Conservation (phyloP, 2,329 filamentous ascomycete genomes). For the Shiraia bambusicola region DNA sequence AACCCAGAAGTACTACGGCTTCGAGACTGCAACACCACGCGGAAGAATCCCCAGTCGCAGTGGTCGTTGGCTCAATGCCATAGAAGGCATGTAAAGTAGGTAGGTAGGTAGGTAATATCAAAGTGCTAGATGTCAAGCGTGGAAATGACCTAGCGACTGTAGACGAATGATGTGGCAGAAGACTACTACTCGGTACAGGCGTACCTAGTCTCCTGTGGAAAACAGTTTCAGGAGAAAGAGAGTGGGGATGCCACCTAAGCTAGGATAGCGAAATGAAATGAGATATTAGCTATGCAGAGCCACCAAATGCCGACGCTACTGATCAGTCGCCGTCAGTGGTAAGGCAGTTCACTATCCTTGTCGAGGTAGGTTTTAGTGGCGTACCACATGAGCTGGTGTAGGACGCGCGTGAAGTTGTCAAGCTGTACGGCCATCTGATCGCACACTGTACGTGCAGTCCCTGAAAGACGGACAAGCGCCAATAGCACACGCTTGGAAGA, state of each 20-base stretch:
- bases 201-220: constrained; percentile 7
- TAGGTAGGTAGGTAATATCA: background rate
- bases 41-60: no score
- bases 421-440: constrained; percentile 24
- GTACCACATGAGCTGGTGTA: constrained; percentile 23
- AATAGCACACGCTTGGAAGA: background rate
- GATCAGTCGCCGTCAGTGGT: constrained; percentile 1
- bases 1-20: no score
- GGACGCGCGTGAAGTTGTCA: constrained; percentile 25
- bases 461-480: constrained; percentile 5
- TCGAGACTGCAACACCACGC: no score
- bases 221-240: constrained; percentile 16
- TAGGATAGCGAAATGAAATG: constrained; percentile 20
- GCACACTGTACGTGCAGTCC: constrained; percentile 3
- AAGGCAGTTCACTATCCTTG: constrained; percentile 17
- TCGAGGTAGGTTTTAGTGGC: constrained; percentile 5
- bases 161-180: constrained; percentile 3
- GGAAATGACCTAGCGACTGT: background rate
- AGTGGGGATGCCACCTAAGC: constrained; percentile 31
- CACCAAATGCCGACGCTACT: constrained; percentile 1
- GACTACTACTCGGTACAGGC: no score
- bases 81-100: constrained; percentile 5
- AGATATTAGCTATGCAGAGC: constrained; percentile 4
- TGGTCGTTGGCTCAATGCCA: no score
- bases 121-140: background rate